A percentile compares a stretch with the other conserved stretches of the same genome.
Conservation (phyloP, 2,329 filamentous ascomycete genomes). For the Aspergillus chevalieri region DNA sequence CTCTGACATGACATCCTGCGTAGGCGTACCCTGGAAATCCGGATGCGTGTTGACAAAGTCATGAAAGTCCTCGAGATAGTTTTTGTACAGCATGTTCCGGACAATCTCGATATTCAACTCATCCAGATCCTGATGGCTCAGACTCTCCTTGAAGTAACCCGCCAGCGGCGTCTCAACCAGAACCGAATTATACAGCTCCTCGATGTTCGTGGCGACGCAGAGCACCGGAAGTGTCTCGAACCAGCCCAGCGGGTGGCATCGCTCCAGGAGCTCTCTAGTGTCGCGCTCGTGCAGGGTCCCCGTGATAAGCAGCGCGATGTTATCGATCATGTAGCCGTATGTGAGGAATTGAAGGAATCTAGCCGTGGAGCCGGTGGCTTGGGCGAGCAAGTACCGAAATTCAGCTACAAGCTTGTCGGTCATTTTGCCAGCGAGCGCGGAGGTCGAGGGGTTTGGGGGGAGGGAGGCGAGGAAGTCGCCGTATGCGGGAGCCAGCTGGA, state of each 20-base stretch:
- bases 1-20: conserved; percentile 90
- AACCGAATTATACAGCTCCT: conserved; percentile 97
- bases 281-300: conserved; percentile 96
- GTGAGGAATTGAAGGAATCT: conserved; percentile 98
- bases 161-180: conserved; percentile 94
- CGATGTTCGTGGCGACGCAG: conserved; percentile 95
- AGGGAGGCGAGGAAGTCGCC: conserved; percentile 93
- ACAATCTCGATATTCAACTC: conserved; percentile 99
- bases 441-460: conserved; percentile 94
- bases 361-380: conserved; percentile 82
- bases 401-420: conserved; percentile 98
- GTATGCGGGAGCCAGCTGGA: conserved; percentile 92
- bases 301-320: conserved; percentile 94
- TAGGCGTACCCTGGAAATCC: conserved; percentile 81
- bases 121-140: conserved; percentile 94
- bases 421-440: conserved; percentile 85
- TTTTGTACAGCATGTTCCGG: conserved; percentile 97
- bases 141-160: conserved; percentile 92
- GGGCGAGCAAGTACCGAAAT: conserved; percentile 92
- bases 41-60: conserved; percentile 85
- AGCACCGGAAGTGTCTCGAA: conserved; percentile 99
- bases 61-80: conserved; percentile 97
- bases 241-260: conserved; percentile 95
- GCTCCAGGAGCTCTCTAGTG: conserved; percentile 86
- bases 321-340: conserved; percentile 99